These are phyloP conservation scores for Serendipita sp. DNA, from an alignment of 768 basidiomycete genomes.

Conservation along the genomic window DNA sequence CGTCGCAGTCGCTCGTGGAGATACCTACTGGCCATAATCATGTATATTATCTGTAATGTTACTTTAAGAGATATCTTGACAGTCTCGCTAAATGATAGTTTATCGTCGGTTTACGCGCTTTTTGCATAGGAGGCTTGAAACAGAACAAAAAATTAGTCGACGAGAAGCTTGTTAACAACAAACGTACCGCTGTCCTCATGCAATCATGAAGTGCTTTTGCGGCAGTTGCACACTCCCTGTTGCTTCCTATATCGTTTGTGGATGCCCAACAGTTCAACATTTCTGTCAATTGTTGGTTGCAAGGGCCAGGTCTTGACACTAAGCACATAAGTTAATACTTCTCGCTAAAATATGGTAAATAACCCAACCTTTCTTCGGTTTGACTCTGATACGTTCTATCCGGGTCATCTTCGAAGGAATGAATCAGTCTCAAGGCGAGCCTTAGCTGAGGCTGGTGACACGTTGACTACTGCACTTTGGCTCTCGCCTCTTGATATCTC, in stretches of 20 bases:
- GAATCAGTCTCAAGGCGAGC: too few relatives aligned
- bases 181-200: slow-evolving; percentile 70
- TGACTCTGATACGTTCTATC: slow-evolving; percentile 66
- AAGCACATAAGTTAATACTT: background rate
- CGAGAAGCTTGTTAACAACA: slow-evolving; percentile 4
- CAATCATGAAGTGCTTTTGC: slow-evolving; percentile 55
- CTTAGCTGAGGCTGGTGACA: background rate
- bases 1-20: slow-evolving; percentile 28
- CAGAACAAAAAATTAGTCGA: slow-evolving; percentile 5
- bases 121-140: slow-evolving; percentile 42
- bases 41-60: background rate
- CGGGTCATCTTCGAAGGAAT: slow-evolving; percentile 29
- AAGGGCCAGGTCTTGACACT: slow-evolving; percentile 3
- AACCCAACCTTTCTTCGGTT: slow-evolving; percentile 51
- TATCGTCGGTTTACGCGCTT: slow-evolving; percentile 57
- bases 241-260: slow-evolving; percentile 41
- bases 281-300: slow-evolving; percentile 34
- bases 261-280: slow-evolving; percentile 87
- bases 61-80: background rate
- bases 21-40: background rate
- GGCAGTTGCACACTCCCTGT: slow-evolving; percentile 36
- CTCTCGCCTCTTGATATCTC: background rate
- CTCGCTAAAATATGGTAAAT: background rate
- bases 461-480: slow-evolving; percentile 7
- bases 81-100: slow-evolving; percentile 81